Conservation (phyloP, 2,329 filamentous ascomycete species). For the Arthroderma sp. region DNA sequence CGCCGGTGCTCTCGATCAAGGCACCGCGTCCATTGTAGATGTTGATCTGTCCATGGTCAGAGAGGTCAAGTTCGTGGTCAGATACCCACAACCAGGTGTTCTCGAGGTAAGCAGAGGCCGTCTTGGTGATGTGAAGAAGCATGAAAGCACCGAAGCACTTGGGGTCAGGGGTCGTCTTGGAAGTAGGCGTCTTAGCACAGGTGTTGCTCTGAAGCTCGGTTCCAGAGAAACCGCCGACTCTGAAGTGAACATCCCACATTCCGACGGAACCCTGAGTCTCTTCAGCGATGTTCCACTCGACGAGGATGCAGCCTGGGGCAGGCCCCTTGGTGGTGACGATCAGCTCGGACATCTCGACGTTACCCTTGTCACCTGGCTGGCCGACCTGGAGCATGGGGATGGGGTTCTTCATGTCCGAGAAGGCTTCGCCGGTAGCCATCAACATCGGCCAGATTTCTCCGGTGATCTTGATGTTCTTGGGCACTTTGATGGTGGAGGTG, state of each 20-base stretch:
- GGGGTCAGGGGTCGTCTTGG: slow-evolving; percentile 48
- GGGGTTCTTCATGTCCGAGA: slow-evolving; percentile 63
- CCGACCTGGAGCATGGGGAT: slow-evolving; percentile 80
- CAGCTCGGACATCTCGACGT: slow-evolving; percentile 77
- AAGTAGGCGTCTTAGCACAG: slow-evolving; percentile 63
- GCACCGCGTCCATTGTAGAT: slow-evolving; percentile 83
- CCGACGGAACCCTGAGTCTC: slow-evolving; percentile 53
- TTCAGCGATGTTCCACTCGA: slow-evolving; percentile 79
- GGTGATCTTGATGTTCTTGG: slow-evolving; percentile 70
- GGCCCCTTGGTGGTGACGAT: slow-evolving; percentile 75
- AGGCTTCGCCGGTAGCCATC: slow-evolving; percentile 64
- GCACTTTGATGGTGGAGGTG: slow-evolving; percentile 48
- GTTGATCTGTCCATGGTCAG: slow-evolving; percentile 54
- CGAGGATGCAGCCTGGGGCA: slow-evolving; percentile 74
- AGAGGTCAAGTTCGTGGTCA: slow-evolving; percentile 74
- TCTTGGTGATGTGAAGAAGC: slow-evolving; percentile 45
- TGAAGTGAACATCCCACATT: slow-evolving; percentile 94
- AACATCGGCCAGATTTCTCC: slow-evolving; percentile 88
- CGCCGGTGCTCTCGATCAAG: slow-evolving; percentile 59
- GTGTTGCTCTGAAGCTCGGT: slow-evolving; percentile 68
- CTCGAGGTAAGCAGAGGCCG: slow-evolving; percentile 63
- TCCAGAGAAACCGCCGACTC: slow-evolving; percentile 75
- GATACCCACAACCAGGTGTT: slow-evolving; percentile 86
- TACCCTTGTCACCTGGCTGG: slow-evolving; percentile 59
- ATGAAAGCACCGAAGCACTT: slow-evolving; percentile 64